Evolutionary conservation across 768 basidiomycete genomes (phyloP), one percentile per base, ranked within the genome.

Genomic region (Termitomyces sp.): DNA sequence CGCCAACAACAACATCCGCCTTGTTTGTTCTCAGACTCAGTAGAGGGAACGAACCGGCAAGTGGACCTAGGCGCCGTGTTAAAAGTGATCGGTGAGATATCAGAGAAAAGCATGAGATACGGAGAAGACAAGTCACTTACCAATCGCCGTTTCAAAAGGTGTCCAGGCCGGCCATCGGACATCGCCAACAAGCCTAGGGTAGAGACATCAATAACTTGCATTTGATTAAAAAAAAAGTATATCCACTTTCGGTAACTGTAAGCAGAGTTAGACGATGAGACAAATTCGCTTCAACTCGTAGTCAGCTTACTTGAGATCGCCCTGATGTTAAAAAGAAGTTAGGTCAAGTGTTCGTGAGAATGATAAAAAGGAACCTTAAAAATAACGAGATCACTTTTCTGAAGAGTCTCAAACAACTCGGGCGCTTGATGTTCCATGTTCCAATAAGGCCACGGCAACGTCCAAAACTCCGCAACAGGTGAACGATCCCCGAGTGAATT

Each of bases 1-100:
- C 78, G 0, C 93, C 96, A 27, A 92, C 93, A 6, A 87, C 89
- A 2, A 97, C 94, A 67, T 98, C 95, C 0, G 96, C 96, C 71
- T 99, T 99, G 77, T 89, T 93, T 1, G 96, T 98, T 18, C 96
- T 82, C 59, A 98, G 74, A 67, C 91, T 93, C 27, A 98, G 73
- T 8, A 97, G 68, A 0, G 90, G 88, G 73, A 96, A 91, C 9
- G 86, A 75, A 1, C 91, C 89, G 0, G 84, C 83, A 11, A 98
- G 72, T 2, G 91, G 90, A 5, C 94, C 92, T 59, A 39, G 54
- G 56, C 3, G 37, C 27, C 4, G 39, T 20, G 20, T 48, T 37
- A 6, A 24, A 30, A 8, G 0, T 9, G 24, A 24, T 22, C 16
- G 2, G 4, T 12, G 16, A 7, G 6, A 39, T 37, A 44, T 34